A percentile compares a stretch with the other conserved stretches of the same genome.
Evolutionary conservation across 2,329 filamentous ascomycete species (phyloP).

Genomic region (Aureobasidium namibiae): DNA sequence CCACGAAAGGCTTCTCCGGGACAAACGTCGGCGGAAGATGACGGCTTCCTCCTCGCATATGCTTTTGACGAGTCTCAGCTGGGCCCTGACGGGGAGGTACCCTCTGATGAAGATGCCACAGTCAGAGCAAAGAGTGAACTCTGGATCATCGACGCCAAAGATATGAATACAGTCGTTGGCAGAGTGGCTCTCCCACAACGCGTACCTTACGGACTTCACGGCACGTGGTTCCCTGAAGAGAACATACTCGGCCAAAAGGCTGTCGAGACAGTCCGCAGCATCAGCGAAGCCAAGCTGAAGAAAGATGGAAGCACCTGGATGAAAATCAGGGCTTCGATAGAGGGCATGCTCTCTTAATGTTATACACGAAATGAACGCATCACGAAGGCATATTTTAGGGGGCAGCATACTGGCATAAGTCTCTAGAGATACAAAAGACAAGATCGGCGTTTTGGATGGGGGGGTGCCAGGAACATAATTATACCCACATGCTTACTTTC

Average conservation of each 20-base stretch:
- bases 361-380: slow-evolving; percentile 1
- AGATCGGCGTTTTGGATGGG: neutral
- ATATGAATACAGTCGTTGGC: slow-evolving; percentile 54
- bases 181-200: slow-evolving; percentile 54
- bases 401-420: slow-evolving; percentile 2
- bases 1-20: slow-evolving; percentile 28
- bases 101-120: slow-evolving; percentile 30
- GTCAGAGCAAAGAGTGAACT: slow-evolving; percentile 47
- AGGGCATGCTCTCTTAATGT: slow-evolving; percentile 20
- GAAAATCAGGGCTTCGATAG: slow-evolving; percentile 22
- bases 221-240: slow-evolving; percentile 50
- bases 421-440: neutral
- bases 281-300: slow-evolving; percentile 18
- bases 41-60: slow-evolving; percentile 60
- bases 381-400: neutral
- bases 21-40: slow-evolving; percentile 45
- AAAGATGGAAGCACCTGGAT: slow-evolving; percentile 24
- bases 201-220: slow-evolving; percentile 63
- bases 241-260: slow-evolving; percentile 43
- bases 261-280: slow-evolving; percentile 26
- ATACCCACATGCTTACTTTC: neutral
- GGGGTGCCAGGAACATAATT: neutral
- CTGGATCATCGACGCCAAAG: slow-evolving; percentile 58
- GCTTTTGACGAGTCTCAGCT: slow-evolving; percentile 63
- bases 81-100: slow-evolving; percentile 21